Evolutionary conservation across 768 basidiomycete genomes (phyloP).

Genomic region (Rhizopogon sp.): DNA sequence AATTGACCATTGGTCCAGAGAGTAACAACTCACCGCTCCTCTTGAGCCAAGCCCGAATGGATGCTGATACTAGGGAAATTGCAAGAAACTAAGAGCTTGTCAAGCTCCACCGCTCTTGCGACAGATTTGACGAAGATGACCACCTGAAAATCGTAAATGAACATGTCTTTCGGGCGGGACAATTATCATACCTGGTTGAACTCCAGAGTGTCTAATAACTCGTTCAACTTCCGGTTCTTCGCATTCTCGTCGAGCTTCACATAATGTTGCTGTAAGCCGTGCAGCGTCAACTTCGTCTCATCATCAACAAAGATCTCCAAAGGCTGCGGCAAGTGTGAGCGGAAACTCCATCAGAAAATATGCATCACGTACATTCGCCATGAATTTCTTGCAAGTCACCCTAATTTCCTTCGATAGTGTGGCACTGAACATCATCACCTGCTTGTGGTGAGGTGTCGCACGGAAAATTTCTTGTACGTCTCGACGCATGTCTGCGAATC

Average conservation of each 20-base stretch:
- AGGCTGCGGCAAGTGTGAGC: slow-evolving; percentile 48
- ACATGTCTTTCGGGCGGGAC: background rate
- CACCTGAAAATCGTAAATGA: slow-evolving; percentile 50
- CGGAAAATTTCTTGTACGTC: slow-evolving; percentile 99
- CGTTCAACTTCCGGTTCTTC: slow-evolving; percentile 97
- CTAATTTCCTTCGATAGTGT: slow-evolving; percentile 97
- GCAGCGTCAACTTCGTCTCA: slow-evolving; percentile 96
- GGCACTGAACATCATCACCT: slow-evolving; percentile 99
- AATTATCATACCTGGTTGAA: slow-evolving; percentile 80
- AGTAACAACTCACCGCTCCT: slow-evolving; percentile 74
- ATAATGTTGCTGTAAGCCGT: slow-evolving; percentile 98
- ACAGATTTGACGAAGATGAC: slow-evolving; percentile 99
- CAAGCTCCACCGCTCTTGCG: slow-evolving; percentile 91
- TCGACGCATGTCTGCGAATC: slow-evolving; percentile 92
- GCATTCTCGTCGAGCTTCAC: slow-evolving; percentile 92
- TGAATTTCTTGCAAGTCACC: slow-evolving; percentile 98
- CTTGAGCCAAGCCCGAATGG: slow-evolving; percentile 90
- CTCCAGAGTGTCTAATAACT: slow-evolving; percentile 90
- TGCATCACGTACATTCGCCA: slow-evolving; percentile 79
- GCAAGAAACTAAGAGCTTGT: slow-evolving; percentile 93
- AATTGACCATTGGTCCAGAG: background rate
- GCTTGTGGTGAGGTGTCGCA: slow-evolving; percentile 98
- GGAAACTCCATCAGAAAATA: background rate
- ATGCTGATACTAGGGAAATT: slow-evolving; percentile 98
- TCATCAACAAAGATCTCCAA: slow-evolving; percentile 99